Base-by-base conservation (phyloP, 495 filamentous ascomycete species). In the Xylona heveae region DNA sequence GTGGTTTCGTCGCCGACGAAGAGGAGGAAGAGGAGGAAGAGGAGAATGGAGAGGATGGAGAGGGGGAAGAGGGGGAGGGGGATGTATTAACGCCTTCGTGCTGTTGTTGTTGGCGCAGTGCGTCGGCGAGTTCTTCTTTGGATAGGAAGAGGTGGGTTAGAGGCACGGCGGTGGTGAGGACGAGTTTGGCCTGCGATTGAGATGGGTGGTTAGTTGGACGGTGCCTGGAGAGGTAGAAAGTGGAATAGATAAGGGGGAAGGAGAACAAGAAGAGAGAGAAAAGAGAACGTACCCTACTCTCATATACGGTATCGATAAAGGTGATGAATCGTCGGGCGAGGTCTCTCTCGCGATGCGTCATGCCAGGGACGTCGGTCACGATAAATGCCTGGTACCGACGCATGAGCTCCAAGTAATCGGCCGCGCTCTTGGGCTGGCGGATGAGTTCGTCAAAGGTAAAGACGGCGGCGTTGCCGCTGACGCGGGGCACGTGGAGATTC, bases 271-370 rank as follows among this genome's bases (percentile, higher is more conserved):
- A 34, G 7, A 34, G 25, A 25, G 7, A 33, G 16, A 4, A 10
- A 15, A 20, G 28, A 22, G 8, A n/a, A 51, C 56, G 21, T 53
- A 71, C 69, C 43, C 62, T 53, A 39, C 61, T 68, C 41, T 81
- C 88, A 54, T 97, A 97, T 19, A 88, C 74, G 6, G 88, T 84
- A 50, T 97, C 88, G 31, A 97, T 76, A 42, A 97, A 93, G 0
- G 88, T 97, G 41, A 97, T 95, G 50, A 97, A 95, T 13, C 88
- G 58, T 27, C 88, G 56, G 1, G 90, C 88, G 8, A 90, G 61
- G 58, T 97, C 88, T n/a, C 88, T 68, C 45, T 78, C 64, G 19
- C 64, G 66, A 36, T 76, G 66, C 10, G 68, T 85, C 88, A 97
- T 95, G 4, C 77, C 78, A 0, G 88, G 90, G 0, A 97, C 71